Percentiles rank a stretch among this genome's conserved stretches.
phyloP scores from a whole-genome alignment of 371 early-diverging fungal species.

The Phascolomyces articulosus region DNA sequence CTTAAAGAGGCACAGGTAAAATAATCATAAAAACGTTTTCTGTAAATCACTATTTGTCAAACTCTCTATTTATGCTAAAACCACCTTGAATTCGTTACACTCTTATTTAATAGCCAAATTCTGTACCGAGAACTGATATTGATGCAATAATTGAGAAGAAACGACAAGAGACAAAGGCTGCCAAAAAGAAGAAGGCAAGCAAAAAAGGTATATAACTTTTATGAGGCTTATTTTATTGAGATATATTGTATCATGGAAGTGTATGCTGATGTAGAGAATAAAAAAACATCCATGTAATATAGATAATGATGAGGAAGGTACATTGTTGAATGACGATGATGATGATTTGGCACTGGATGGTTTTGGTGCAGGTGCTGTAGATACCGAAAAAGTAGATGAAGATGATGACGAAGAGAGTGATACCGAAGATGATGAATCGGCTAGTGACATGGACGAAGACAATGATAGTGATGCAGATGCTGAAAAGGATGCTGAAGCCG shows the following conservation, averaged over 20 bases:
- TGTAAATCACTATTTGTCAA: neutral
- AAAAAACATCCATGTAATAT: neutral
- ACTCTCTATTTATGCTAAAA: neutral
- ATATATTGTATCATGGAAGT: too few relatives aligned
- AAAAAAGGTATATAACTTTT: neutral
- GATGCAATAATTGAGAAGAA: slow-evolving; percentile 79
- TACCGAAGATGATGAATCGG: slow-evolving; percentile 17
- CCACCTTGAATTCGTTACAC: neutral
- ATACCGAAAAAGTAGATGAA: slow-evolving; percentile 30
- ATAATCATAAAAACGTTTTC: neutral
- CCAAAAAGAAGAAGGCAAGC: slow-evolving; percentile 26
- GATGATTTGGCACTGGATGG: slow-evolving; percentile 57
- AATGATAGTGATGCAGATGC: slow-evolving; percentile 45
- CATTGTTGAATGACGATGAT: slow-evolving; percentile 40
- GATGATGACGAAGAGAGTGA: slow-evolving; percentile 21
- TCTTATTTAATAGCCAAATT: slow-evolving; percentile 4
- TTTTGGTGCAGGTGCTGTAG: slow-evolving; percentile 60
- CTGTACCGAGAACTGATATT: slow-evolving; percentile 43
- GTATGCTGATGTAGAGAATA: too few relatives aligned
- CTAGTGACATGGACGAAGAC: slow-evolving; percentile 28
- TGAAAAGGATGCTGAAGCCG: slow-evolving; percentile 48
- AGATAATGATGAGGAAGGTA: slow-evolving; percentile 40
- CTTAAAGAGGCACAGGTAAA: slow-evolving; percentile 62
- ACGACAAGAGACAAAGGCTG: slow-evolving; percentile 43
- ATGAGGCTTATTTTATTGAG: neutral